Percentiles rank a stretch among this genome's conserved stretches.
These are phyloP conservation scores for Prillingera fragicola DNA, from an alignment of 1,284 basidiomycete genomes.

Conservation along the genomic window DNA sequence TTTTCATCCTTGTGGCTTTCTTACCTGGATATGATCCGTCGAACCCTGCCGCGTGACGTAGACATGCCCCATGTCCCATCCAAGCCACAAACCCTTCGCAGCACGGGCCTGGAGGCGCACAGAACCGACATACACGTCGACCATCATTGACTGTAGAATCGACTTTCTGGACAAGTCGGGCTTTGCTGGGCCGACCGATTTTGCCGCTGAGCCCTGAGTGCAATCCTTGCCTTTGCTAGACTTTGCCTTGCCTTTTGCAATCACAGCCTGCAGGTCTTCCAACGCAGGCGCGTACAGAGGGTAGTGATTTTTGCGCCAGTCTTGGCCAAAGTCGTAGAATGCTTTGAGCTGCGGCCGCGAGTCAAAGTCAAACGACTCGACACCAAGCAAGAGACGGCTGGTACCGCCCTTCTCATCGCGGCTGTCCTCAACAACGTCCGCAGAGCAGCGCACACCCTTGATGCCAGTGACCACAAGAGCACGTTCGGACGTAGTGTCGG, in stretches of 20 bases:
- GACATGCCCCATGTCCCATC: conserved; percentile 40
- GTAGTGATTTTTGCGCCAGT: conserved; percentile 33
- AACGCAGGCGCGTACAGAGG: conserved; percentile 26
- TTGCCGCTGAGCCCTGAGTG: no score
- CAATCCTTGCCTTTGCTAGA: no score
- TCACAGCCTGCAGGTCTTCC: conserved; percentile 12
- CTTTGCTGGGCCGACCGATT: no score
- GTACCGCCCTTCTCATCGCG: not conserved
- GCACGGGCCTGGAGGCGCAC: conserved; percentile 30
- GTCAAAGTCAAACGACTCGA: conserved; percentile 29
- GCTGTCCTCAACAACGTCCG: conserved; percentile 3
- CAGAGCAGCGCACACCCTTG: conserved; percentile 2
- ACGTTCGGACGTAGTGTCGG: not conserved
- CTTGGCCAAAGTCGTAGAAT: conserved; percentile 33
- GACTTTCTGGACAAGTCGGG: no score
- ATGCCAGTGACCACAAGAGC: conserved; percentile 4
- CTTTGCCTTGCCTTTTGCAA: not conserved
- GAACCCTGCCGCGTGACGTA: conserved; percentile 21
- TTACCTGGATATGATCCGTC: conserved; percentile 14
- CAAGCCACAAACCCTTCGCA: conserved; percentile 36
- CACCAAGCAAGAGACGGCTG: conserved; percentile 15
- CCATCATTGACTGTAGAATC: conserved; percentile 4
- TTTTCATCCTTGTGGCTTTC: no score
- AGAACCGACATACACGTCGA: conserved; percentile 28
- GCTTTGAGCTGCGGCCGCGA: conserved; percentile 34